Evolutionary conservation across 179 eudicot genomes (phyloP), one percentile per base, ranked within the genome.

Genomic region (Beta corolliflora): DNA sequence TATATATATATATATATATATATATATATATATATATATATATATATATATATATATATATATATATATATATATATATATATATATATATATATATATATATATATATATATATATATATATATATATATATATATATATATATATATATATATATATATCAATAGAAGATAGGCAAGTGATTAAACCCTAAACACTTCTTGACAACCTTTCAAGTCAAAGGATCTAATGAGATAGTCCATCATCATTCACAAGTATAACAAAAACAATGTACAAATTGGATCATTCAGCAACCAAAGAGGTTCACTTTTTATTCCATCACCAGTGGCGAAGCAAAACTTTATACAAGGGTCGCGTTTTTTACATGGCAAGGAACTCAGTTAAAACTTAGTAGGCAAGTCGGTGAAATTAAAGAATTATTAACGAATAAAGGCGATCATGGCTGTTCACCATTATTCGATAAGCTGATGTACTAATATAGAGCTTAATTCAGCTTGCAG

Each of bases 321-420:
- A 31, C 50, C 15, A 36, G 41, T 2, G 12, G 36, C 41, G 55
- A 54, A 64, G 65, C 78, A 73, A 63, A 73, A 64, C 66, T 74
- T 53, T 74, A 56, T 74, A 25, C 29, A 73, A 18, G 76, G 59
- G 12, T 65, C 50, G 3, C n/a, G 72, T 64, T 41, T 63, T 73
- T 45, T 80, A 73, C 83, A 80, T 46, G 46, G 8, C 11, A 18
- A 79, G 55, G 66, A 70, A 58, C 67, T 70, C 76, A 69, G 75
- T 21, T 45, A 56, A 45, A 71, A 25, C 29, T 25, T 25, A 1
- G 29, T 25, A 25, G 71, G 25, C 45, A 54, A 48, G 69, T 14
- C 4, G 15, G 23, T 61, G 14, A 61, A 70, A 79, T 19, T 16
- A 75, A 66, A n/a, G 29, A n/a, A 75, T 56, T 48, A 23, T 10